A percentile compares a stretch with the other conserved stretches of the same genome.
These are phyloP conservation scores for Graphilbum fragrans DNA, from an alignment of 2,329 filamentous ascomycete genomes.

Conservation along the genomic window DNA sequence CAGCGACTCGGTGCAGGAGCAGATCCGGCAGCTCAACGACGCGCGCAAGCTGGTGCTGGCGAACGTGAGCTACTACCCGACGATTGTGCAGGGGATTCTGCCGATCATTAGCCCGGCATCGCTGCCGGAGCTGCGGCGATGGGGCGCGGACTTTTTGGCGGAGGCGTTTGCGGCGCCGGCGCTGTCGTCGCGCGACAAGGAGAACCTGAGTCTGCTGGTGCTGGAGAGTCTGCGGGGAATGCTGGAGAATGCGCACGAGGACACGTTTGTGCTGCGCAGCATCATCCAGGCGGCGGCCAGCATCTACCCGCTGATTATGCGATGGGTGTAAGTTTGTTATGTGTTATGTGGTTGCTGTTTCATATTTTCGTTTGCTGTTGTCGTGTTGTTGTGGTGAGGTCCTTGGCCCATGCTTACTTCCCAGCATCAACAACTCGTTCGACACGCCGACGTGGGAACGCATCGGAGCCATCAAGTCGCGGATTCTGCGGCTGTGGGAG, in stretches of 20 bases:
- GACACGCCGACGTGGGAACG: conserved; percentile 76
- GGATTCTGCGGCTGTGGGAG: conserved; percentile 84
- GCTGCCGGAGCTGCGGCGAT: conserved; percentile 74
- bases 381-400: not conserved
- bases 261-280: conserved; percentile 70
- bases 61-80: conserved; percentile 79
- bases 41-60: conserved; percentile 81
- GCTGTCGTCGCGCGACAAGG: conserved; percentile 66
- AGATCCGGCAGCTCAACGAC: conserved; percentile 78
- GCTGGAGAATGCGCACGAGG: conserved; percentile 60
- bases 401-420: conserved; percentile 12
- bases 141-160: conserved; percentile 91
- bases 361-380: conserved; percentile 3
- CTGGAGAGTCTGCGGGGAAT: conserved; percentile 64
- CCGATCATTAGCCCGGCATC: conserved; percentile 72
- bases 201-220: conserved; percentile 62
- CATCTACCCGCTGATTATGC: conserved; percentile 83
- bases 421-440: conserved; percentile 75
- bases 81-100: conserved; percentile 85
- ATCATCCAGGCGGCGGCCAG: conserved; percentile 82
- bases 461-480: conserved; percentile 79
- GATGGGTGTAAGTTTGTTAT: conserved; percentile 71
- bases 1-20: conserved; percentile 47
- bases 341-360: conserved; percentile 1
- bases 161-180: conserved; percentile 94